phyloP scores from a whole-genome alignment of 352 stramenopile species.

The Pythium apleroticum region DNA sequence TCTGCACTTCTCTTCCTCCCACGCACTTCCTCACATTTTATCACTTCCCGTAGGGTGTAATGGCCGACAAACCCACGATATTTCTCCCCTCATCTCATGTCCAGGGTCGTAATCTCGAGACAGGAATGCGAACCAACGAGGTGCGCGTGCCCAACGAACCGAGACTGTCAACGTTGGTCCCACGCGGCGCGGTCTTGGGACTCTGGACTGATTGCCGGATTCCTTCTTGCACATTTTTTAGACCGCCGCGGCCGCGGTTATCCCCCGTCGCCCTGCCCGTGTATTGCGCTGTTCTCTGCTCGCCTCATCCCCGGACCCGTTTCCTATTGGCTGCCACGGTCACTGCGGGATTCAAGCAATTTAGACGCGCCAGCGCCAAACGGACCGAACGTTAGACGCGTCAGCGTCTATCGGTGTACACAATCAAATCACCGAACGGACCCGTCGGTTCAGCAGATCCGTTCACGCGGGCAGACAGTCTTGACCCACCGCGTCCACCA shows the following conservation, averaged over 20 bases:
- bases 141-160: too few relatives aligned
- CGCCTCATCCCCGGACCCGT: background rate
- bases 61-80: too few relatives aligned
- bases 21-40: too few relatives aligned
- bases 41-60: too few relatives aligned
- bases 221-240: background rate
- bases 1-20: too few relatives aligned
- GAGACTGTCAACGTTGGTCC: background rate
- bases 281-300: background rate
- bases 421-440: background rate
- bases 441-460: background rate
- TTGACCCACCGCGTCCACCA: constrained; percentile 1
- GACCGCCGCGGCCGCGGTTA: background rate
- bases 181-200: background rate
- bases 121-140: too few relatives aligned
- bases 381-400: background rate
- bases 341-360: background rate
- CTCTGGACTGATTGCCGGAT: background rate
- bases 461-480: too few relatives aligned
- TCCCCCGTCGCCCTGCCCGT: too few relatives aligned
- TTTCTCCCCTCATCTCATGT: too few relatives aligned
- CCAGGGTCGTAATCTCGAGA: too few relatives aligned
- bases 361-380: background rate
- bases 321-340: background rate
- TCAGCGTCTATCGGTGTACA: background rate